A percentile compares a stretch with the other conserved stretches of the same genome.
Evolutionary conservation across 1,284 basidiomycete genomes (phyloP).

Genomic region (Cryptococcus floricola): DNA sequence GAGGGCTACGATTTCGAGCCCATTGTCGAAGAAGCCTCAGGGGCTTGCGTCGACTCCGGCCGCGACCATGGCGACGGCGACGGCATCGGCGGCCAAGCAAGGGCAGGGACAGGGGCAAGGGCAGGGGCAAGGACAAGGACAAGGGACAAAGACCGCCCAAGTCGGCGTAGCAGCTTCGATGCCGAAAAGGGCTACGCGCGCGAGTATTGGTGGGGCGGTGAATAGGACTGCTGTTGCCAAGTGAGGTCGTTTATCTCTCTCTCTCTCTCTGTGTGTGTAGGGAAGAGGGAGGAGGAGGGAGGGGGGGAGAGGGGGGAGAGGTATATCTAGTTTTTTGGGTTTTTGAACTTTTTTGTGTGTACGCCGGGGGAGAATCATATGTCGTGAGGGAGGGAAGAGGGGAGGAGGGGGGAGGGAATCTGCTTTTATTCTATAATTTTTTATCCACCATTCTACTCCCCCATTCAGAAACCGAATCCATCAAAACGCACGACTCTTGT

Average conservation of each 20-base stretch:
- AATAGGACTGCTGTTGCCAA: neutral
- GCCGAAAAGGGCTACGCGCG: slow-evolving; percentile 18
- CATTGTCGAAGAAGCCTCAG: slow-evolving; percentile 9
- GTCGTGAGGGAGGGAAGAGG: too few species aligned
- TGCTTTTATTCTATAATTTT: too few species aligned
- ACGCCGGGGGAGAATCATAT: too few species aligned
- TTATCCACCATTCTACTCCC: too few species aligned
- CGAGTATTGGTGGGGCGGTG: slow-evolving; percentile 16
- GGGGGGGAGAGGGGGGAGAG: neutral
- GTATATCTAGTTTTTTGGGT: neutral
- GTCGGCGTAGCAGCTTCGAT: slow-evolving; percentile 5
- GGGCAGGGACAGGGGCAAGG: neutral
- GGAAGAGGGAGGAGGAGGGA: neutral
- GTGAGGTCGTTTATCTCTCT: neutral
- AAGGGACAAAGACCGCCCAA: neutral
- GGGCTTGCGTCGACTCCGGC: neutral
- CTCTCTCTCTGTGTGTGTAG: neutral
- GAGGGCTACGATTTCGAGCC: slow-evolving; percentile 31
- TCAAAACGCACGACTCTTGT: too few species aligned
- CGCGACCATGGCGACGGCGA: slow-evolving; percentile 3
- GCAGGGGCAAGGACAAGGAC: neutral
- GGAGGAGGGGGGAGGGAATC: too few species aligned
- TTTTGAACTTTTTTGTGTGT: neutral
- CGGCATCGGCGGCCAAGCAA: neutral
- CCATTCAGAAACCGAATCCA: too few species aligned